Evolutionary conservation across 2,329 filamentous ascomycete species (phyloP), one percentile per base, ranked within the genome.

Genomic region (Claviceps capensis): DNA sequence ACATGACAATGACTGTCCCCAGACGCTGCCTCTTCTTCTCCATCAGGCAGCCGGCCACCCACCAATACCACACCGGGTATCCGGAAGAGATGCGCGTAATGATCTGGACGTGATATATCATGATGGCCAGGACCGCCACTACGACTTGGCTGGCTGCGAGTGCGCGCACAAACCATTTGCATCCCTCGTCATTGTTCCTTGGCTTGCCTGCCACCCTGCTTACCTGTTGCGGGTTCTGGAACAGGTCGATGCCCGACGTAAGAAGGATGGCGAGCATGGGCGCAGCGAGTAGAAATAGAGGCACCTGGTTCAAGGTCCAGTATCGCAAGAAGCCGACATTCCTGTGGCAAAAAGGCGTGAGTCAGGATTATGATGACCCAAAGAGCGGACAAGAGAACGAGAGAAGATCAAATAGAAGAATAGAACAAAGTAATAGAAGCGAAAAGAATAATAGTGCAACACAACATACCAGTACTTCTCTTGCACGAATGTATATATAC

Each of bases 401-500:
- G 17, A 41, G 16, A 41, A 22, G 9, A 42, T 11, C 13, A 42
- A 13, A 42, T 5, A 2, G 11, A 22, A 6, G 19, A 42, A 11
- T 19, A 42, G 6, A 43, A 14, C 2, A 43, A 43, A 22, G 5
- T 8, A 42, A 4, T 1, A 41, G 40, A 9, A 17, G 40, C 16
- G 7, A 41, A 41, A 8, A 41, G 17, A 17, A 17, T 41, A 17
- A 17, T 41, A 41, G 14, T 17, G 7, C 17, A 3, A 22, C 3
- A 45, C 9, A 17, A 45, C 81, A 66, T 75, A 95, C 90, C 93
- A 98, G 67, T 98, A 97, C 61, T 86, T 74, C 46, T 76, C 75
- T 64, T 98, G 93, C 2, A 97, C 91, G 73, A 86, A 97, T 0
- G 81, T 77, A 68, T 95, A 97, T 54, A 98, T 90, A 64, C 88